Percentiles rank a stretch among this genome's conserved stretches.
Evolutionary conservation across 1,284 basidiomycete genomes (phyloP).

Genomic region (Trichosporon asahii): DNA sequence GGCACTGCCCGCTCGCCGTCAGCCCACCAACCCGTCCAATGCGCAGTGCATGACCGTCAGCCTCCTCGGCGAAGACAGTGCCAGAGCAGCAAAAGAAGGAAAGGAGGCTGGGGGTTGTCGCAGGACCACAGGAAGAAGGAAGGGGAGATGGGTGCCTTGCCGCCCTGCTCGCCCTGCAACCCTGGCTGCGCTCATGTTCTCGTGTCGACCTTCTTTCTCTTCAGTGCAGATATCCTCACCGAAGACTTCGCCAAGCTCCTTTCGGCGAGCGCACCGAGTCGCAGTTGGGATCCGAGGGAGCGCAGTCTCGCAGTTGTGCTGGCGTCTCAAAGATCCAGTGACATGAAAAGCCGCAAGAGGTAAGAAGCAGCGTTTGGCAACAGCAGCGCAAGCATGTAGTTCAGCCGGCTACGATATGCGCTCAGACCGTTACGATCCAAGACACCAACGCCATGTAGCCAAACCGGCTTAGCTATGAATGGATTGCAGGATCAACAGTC

Average conservation of each 20-base stretch:
- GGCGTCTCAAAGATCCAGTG: background rate
- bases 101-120: background rate
- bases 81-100: background rate
- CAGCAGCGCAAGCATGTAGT: no score
- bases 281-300: background rate
- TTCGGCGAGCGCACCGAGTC: background rate
- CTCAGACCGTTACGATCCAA: background rate
- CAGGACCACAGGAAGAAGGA: background rate
- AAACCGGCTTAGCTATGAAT: background rate
- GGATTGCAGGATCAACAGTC: background rate
- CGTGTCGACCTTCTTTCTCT: background rate
- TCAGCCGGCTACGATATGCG: background rate
- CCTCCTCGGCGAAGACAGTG: background rate
- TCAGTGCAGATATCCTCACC: background rate
- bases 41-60: background rate
- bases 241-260: background rate
- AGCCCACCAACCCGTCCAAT: background rate
- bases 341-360: background rate
- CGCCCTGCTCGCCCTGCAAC: background rate
- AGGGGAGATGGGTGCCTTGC: background rate
- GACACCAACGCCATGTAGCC: no score
- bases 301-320: no score
- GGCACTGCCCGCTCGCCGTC: background rate
- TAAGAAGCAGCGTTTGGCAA: background rate
- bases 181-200: constrained; percentile 3